Evolutionary conservation across 768 basidiomycete species (phyloP), one percentile per base, ranked within the genome.

Genomic region (Kwoniella sp.): DNA sequence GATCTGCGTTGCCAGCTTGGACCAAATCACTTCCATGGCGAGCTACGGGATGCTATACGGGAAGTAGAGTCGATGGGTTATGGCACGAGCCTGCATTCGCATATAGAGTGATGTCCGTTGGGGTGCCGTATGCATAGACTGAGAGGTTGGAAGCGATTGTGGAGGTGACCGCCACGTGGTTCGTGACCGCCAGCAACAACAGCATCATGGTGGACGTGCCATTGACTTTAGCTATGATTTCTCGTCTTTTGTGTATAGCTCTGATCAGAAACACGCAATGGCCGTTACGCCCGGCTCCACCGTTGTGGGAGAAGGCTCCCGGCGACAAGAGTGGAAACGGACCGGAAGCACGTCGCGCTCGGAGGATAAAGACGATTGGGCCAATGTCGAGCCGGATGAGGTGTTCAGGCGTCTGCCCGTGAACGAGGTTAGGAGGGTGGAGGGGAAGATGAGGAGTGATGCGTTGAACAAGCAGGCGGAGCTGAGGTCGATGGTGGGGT

Each of bases 401-500:
- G 60, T 74, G 23, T 74, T 74, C 46, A 47, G 59, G 42, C 28
- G 57, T 26, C 33, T 74, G 29, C 62, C 67, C 5, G 69, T 74
- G 3, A 46, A 46, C 17, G 69, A 74, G 53, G 69, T 74, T 11
- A 66, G 53, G 45, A 69, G 57, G 53, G 69, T 74, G n/a, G 70
- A 74, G 37, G 50, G 43, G 14, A 65, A 62, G 44, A 58, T 74
- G 62, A 50, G 70, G 42, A 48, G 53, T 11, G 67, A 70, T 27
- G 73, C 73, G 33, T 40, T 63, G 42, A 66, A 70, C 27, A 74
- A 74, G 47, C 73, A 74, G 55, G 61, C 66, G 3, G 73, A 74
- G 39, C 57, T 74, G 28, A 45, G 73, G 20, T 53, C 63, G 14
- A 74, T 71, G 69, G 73, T 74, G 14, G 67, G 68, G 70, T 72